Conservation (phyloP, 768 basidiomycete genomes). For the Suillus plorans region DNA sequence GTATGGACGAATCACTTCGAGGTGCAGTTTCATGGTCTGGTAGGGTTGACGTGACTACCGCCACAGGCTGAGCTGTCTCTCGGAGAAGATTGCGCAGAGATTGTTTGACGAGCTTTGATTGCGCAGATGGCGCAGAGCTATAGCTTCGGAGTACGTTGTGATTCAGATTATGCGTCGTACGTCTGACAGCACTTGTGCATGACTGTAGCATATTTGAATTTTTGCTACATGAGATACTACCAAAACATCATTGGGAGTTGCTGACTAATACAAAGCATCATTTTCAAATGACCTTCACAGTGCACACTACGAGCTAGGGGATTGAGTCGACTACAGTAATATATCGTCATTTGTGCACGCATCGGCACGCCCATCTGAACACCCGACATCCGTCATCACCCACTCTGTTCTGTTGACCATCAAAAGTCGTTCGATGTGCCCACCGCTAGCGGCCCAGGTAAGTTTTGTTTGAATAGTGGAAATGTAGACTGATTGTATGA, state of each 20-base stretch:
- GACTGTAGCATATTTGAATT: background rate
- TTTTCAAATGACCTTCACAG: too few species aligned
- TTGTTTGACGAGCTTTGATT: background rate
- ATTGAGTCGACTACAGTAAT: too few species aligned
- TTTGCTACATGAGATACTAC: background rate
- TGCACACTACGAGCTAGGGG: too few species aligned
- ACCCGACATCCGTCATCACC: too few species aligned
- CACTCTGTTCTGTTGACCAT: too few species aligned
- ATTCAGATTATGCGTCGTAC: background rate
- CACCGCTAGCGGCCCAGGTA: too few species aligned
- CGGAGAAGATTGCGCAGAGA: conserved; percentile 61
- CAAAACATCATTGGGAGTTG: background rate
- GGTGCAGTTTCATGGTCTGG: conserved; percentile 22
- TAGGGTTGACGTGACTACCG: conserved; percentile 76
- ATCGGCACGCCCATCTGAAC: too few species aligned
- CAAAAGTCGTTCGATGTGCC: too few species aligned
- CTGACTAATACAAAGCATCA: background rate
- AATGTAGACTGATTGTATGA: conserved; percentile 10
- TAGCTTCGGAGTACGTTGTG: background rate
- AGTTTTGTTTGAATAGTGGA: too few species aligned
- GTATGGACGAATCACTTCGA: conserved; percentile 3
- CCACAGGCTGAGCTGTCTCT: conserved; percentile 81
- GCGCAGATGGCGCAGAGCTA: background rate
- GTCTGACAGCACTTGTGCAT: background rate
- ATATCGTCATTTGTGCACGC: too few species aligned